Evolutionary conservation across 202 grass and related monocot genomes (phyloP).

Genomic region (Brachypodium distachyon): DNA sequence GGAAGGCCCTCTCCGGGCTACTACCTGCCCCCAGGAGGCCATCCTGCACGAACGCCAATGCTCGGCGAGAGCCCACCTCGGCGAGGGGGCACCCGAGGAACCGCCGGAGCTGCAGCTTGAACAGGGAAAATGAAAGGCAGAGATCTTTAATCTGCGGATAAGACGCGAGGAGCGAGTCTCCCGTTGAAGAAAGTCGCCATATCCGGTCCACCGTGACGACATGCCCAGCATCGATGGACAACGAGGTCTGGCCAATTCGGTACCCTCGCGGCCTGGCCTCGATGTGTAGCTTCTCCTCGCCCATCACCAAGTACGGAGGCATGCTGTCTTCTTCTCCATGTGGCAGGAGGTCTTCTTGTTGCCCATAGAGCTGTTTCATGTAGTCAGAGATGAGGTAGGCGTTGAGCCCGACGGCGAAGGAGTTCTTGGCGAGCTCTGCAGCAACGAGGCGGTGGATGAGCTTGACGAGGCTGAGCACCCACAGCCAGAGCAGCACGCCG

Average conservation of each 20-base stretch:
- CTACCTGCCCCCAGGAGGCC: constrained; percentile 19
- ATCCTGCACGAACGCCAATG: constrained; percentile 23
- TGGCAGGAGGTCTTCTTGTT: not conserved
- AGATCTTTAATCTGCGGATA: constrained; percentile 18
- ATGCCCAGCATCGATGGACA: constrained; percentile 7
- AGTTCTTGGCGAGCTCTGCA: constrained; percentile 32
- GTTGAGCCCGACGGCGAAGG: constrained; percentile 42
- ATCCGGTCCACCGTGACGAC: constrained; percentile 32
- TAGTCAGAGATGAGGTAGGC: constrained; percentile 39
- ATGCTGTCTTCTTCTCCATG: not conserved
- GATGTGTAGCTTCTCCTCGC: constrained; percentile 33
- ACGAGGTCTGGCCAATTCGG: not conserved
- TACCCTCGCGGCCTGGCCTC: constrained; percentile 33
- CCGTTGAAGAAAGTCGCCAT: constrained; percentile 14
- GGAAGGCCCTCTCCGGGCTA: constrained; percentile 16
- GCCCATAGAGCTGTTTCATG: constrained; percentile 41
- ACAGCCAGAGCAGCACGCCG: constrained; percentile 40
- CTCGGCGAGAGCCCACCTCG: constrained; percentile 26
- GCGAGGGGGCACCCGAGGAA: constrained; percentile 24
- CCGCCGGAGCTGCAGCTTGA: constrained; percentile 48
- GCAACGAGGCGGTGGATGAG: constrained; percentile 42
- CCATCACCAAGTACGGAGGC: constrained; percentile 34
- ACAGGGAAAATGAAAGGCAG: constrained; percentile 30
- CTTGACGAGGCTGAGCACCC: constrained; percentile 47
- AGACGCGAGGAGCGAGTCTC: constrained; percentile 22